Percentiles rank a stretch among this genome's conserved stretches.
phyloP scores from a whole-genome alignment of 2,329 filamentous ascomycete species.

The Pseudogymnoascus sp. region DNA sequence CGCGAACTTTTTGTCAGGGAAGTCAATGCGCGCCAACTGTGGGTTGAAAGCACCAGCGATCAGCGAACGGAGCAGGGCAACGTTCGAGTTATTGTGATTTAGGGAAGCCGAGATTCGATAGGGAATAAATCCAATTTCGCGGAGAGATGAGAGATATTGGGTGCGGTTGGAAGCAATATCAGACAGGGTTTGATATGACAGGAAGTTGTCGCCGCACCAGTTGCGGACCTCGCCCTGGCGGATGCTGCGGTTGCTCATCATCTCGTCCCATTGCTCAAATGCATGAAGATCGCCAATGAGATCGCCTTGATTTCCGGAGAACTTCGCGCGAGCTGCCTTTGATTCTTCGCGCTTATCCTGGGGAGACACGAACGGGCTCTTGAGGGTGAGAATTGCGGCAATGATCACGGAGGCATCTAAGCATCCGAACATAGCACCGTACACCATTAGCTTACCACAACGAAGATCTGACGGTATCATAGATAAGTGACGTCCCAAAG shows the following conservation, averaged over 20 bases:
- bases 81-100: conserved; percentile 42
- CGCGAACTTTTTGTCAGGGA: conserved; percentile 93
- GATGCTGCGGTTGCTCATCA: conserved; percentile 46
- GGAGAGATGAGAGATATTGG: conserved; percentile 79
- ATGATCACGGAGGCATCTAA: conserved; percentile 83
- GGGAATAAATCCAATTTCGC: conserved; percentile 73
- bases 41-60: conserved; percentile 52
- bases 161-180: conserved; percentile 82
- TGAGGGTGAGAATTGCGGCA: conserved; percentile 83
- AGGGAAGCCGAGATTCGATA: conserved; percentile 32
- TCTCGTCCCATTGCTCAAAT: conserved; percentile 72
- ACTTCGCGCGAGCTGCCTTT: conserved; percentile 65
- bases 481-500: conserved; percentile 84
- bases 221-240: conserved; percentile 56
- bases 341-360: conserved; percentile 76
- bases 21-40: conserved; percentile 83
- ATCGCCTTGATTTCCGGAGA: conserved; percentile 74
- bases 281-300: conserved; percentile 79
- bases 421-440: conserved; percentile 88
- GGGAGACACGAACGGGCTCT: conserved; percentile 79
- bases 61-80: conserved; percentile 28
- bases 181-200: conserved; percentile 73
- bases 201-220: conserved; percentile 81
- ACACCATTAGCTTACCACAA: conserved; percentile 91
- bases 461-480: conserved; percentile 91